These are phyloP conservation scores for Flaveria sonorensis DNA, from an alignment of 129 eudicot species.

Conservation along the genomic window DNA sequence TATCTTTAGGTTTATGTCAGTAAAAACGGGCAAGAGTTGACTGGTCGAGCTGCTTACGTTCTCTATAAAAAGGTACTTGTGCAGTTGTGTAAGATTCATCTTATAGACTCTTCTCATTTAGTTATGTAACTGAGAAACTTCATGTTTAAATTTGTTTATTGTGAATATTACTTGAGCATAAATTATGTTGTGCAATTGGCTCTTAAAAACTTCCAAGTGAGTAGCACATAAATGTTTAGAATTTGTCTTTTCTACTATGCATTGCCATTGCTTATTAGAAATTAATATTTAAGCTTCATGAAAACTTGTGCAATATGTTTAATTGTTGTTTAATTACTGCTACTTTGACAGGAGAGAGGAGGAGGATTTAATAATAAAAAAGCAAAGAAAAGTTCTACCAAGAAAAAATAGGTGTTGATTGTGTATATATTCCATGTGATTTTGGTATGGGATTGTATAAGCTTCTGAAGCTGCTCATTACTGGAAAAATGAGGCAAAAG, in stretches of 20 bases:
- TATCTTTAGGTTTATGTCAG: conserved; percentile 69
- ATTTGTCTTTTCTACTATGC: conserved; percentile 2
- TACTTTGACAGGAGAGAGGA: conserved; percentile 61
- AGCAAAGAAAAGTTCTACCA: conserved; percentile 43
- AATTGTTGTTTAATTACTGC: background rate
- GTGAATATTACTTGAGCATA: background rate
- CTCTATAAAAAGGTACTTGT: conserved; percentile 65
- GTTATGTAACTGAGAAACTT: background rate
- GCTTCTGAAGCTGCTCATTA: background rate
- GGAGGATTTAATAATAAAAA: conserved; percentile 44
- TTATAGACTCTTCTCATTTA: background rate
- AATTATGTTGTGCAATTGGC: background rate
- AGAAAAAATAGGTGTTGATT: conserved; percentile 41
- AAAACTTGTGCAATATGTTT: background rate
- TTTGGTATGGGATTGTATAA: background rate
- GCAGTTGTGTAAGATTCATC: background rate
- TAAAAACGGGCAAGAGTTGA: conserved; percentile 68
- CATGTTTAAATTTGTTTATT: background rate
- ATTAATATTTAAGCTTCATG: background rate
- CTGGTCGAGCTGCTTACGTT: conserved; percentile 72
- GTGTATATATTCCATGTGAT: background rate
- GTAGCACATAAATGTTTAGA: background rate
- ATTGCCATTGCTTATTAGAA: background rate
- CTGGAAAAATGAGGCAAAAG: background rate
- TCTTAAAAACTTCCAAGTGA: background rate